phyloP scores from a whole-genome alignment of 345 rosid genomes.

The Populus deltoides region DNA sequence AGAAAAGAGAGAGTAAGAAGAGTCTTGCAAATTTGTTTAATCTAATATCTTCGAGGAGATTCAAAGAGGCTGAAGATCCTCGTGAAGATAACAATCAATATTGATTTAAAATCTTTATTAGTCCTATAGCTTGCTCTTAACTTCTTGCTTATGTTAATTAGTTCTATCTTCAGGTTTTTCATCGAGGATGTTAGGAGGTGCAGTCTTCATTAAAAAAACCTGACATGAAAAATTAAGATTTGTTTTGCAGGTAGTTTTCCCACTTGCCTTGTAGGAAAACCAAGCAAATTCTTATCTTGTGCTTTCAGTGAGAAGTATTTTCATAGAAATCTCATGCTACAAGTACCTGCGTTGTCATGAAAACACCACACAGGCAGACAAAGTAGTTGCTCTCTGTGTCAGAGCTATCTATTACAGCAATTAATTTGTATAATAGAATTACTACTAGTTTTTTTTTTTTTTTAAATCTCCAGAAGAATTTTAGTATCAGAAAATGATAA shows the following conservation, averaged over 20 bases:
- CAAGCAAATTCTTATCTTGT: background rate
- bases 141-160: background rate
- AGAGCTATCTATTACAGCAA: background rate
- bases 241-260: background rate
- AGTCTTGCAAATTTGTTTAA: conserved; percentile 66
- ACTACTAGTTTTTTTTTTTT: background rate
- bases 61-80: conserved; percentile 25
- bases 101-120: background rate
- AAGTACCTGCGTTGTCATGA: background rate
- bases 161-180: conserved; percentile 5
- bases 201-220: background rate
- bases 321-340: background rate
- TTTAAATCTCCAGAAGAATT: background rate
- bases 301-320: background rate
- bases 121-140: too few relatives aligned
- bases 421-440: background rate
- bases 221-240: background rate
- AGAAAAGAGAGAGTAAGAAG: conserved; percentile 45
- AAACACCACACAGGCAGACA: background rate
- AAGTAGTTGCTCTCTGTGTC: background rate
- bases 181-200: background rate
- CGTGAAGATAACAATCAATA: conserved; percentile 6
- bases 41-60: conserved; percentile 52
- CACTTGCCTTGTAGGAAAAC: background rate
- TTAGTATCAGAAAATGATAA: background rate